Evolutionary conservation across 2,329 filamentous ascomycete genomes (phyloP), one percentile per base, ranked within the genome.

Genomic region (Ophidiomyces ophidiicola): DNA sequence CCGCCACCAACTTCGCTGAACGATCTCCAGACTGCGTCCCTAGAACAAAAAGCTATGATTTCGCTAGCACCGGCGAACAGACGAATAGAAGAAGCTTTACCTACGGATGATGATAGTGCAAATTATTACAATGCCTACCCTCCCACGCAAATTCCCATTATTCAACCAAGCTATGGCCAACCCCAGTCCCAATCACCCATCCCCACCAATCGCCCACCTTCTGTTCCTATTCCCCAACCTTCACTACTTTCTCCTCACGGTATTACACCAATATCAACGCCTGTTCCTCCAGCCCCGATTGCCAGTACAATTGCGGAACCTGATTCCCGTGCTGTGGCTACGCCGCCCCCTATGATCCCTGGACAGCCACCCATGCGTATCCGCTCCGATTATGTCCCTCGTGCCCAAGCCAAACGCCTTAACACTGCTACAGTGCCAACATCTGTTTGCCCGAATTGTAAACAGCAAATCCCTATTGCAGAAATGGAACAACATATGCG

Each of bases 1-100:
- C 87, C 88, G 21, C 81, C 87, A 1, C 90, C 90, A 1, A 90
- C 85, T 3, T 86, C 81, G 4, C 76, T 94, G 29, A 82, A 84
- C 47, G 90, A 98, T 53, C 70, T 98, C 12, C 87, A 96, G 58
- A 92, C 87, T 45, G 85, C 87, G 20, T 94, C 87, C 6, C 72
- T 98, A 12, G 90, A 98, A 56, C 86, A 96, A 61, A 90, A 92
- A 62, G 92, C 88, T 41, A 82, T 81, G 60, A 81, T 90, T 55
- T 92, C 86, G 25, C 79, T 94, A 47, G 78, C 76, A 51, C 76
- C 83, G 2, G 62, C 64, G 42, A 80, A 80, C 53, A 69, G 87
- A 50, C 80, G 88, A 42, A 86, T 98, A 47, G 90, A 98, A 60
- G 90, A 98, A 67, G 86, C 88, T 4, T 83, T 94, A 73, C 90